Conservation (phyloP, 1,284 basidiomycete species). For the Malassezia psittaci region DNA sequence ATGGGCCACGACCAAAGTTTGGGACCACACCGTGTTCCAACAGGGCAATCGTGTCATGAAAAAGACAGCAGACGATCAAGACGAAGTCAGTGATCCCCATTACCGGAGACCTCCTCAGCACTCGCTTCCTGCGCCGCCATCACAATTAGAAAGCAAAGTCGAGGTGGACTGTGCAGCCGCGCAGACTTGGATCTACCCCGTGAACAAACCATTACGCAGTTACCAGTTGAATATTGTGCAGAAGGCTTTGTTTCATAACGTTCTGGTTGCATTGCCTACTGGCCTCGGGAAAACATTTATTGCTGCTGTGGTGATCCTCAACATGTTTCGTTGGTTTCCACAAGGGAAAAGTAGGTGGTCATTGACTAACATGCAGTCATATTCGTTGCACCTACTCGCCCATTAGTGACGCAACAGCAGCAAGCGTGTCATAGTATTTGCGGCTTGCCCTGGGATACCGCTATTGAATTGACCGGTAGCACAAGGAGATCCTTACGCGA, state of each 20-base stretch:
- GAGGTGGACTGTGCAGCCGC: conserved; percentile 64
- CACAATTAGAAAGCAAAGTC: conserved; percentile 23
- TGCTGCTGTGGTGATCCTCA: conserved; percentile 81
- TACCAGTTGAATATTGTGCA: conserved; percentile 93
- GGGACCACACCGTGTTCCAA: conserved; percentile 11
- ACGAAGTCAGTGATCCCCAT: neutral
- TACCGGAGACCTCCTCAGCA: neutral
- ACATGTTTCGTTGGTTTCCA: conserved; percentile 44
- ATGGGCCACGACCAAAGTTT: conserved; percentile 5
- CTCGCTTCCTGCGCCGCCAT: neutral
- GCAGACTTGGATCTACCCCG: conserved; percentile 82
- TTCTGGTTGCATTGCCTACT: conserved; percentile 85
- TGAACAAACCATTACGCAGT: conserved; percentile 74
- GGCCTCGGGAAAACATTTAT: conserved; percentile 98
- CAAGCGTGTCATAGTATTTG: conserved; percentile 87
- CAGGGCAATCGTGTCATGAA: conserved; percentile 7
- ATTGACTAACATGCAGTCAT: conserved; percentile 67
- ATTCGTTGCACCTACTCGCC: conserved; percentile 91
- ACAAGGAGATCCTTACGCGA: conserved; percentile 25
- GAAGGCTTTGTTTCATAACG: conserved; percentile 70
- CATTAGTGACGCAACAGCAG: conserved; percentile 75
- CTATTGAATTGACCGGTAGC: conserved; percentile 72
- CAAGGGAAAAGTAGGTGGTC: conserved; percentile 48
- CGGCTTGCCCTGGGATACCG: conserved; percentile 79
- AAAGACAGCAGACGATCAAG: neutral